These are phyloP conservation scores for Coelastrella sp. DNA, from an alignment of 139 green algal genomes.

Conservation along the genomic window DNA sequence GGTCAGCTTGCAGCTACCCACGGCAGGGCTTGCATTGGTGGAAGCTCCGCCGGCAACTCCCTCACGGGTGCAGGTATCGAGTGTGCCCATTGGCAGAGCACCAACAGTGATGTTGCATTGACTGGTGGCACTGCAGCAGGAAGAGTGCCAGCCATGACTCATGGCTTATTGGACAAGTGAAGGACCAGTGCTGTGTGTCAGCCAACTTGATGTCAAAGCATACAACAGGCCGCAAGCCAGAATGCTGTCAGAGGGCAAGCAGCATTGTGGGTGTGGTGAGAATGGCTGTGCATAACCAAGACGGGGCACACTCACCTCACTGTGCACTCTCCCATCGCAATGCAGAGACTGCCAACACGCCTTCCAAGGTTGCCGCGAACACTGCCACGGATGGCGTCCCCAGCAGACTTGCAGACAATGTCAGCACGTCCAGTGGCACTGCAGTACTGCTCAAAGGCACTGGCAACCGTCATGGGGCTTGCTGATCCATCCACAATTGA, in stretches of 20 bases:
- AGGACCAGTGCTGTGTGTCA: no score
- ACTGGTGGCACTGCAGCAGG: neutral
- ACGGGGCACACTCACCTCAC: neutral
- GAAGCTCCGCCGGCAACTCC: neutral
- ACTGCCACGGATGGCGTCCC: neutral
- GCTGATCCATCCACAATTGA: neutral
- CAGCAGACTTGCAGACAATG: neutral
- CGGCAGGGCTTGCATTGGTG: neutral
- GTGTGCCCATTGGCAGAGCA: neutral
- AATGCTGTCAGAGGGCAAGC: no score
- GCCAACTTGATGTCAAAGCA: no score
- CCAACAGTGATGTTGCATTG: neutral
- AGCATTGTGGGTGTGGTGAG: no score
- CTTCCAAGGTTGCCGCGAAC: neutral
- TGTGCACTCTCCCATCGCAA: neutral
- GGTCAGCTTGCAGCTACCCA: neutral
- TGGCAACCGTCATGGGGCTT: neutral
- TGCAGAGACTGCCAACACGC: neutral
- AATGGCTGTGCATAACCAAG: no score
- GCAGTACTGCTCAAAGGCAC: neutral
- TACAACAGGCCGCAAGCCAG: no score
- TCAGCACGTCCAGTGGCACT: neutral
- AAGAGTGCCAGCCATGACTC: no score
- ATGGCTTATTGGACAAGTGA: no score
- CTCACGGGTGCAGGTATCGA: neutral